These are phyloP conservation scores for Primulina huaijiensis DNA, from an alignment of 257 asterid genomes.

Conservation along the genomic window DNA sequence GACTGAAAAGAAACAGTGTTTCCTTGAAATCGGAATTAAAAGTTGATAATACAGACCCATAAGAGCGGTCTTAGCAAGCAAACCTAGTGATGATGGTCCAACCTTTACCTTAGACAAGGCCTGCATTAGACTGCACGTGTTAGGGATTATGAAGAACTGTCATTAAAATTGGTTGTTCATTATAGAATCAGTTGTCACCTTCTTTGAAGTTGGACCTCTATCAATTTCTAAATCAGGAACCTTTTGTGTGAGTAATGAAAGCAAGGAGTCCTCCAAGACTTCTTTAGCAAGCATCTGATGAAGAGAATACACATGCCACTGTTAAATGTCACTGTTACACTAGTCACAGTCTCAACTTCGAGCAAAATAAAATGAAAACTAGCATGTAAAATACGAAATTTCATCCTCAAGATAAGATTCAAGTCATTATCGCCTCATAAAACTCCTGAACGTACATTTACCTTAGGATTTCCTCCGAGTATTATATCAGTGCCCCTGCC, in stretches of 20 bases:
- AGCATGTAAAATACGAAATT: not conserved
- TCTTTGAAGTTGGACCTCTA: slow-evolving; percentile 52
- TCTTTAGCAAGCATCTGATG: slow-evolving; percentile 90
- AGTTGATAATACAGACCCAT: slow-evolving; percentile 58
- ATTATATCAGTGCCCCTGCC: slow-evolving; percentile 99
- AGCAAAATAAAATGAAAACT: not conserved
- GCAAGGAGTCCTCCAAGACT: slow-evolving; percentile 75
- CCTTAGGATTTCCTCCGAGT: slow-evolving; percentile 98
- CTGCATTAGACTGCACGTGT: slow-evolving; percentile 39
- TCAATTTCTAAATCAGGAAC: slow-evolving; percentile 59
- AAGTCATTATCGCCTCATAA: not conserved
- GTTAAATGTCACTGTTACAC: slow-evolving; percentile 8
- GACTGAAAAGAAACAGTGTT: not conserved
- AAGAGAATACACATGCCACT: slow-evolving; percentile 21
- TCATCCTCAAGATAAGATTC: slow-evolving; percentile 5
- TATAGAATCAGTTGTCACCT: slow-evolving; percentile 45
- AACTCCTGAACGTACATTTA: slow-evolving; percentile 27
- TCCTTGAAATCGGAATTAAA: slow-evolving; percentile 4
- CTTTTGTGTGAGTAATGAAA: slow-evolving; percentile 60
- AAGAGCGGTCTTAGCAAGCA: slow-evolving; percentile 77
- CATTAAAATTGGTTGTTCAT: slow-evolving; percentile 12
- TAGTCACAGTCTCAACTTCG: slow-evolving; percentile 10
- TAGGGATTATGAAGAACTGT: slow-evolving; percentile 11
- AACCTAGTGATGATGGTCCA: slow-evolving; percentile 87
- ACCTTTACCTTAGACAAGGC: slow-evolving; percentile 80